A percentile compares a stretch with the other conserved stretches of the same genome.
Evolutionary conservation across 495 filamentous ascomycete species (phyloP).

Genomic region (Baudoinia panamericana): DNA sequence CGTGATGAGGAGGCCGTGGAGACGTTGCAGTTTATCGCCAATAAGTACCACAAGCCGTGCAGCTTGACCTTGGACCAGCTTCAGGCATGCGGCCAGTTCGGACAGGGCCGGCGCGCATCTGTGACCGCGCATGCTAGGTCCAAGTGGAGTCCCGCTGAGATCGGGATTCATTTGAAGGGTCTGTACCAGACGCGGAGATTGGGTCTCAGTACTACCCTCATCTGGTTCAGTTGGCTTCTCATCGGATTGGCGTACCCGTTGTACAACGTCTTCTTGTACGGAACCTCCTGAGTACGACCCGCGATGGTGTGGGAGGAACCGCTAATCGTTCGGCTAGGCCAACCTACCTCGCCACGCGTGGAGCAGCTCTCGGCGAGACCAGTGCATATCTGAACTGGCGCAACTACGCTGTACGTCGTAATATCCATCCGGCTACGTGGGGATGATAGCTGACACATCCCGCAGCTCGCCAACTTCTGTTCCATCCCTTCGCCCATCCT

Average conservation of each 20-base stretch:
- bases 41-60: constrained; percentile 49
- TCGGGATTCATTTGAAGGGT: constrained; percentile 44
- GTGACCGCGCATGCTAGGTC: constrained; percentile 15
- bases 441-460: no score
- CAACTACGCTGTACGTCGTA: constrained; percentile 63
- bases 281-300: no score
- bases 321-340: no score
- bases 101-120: constrained; percentile 1
- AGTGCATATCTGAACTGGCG: constrained; percentile 49
- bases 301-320: no score
- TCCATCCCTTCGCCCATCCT: constrained; percentile 53
- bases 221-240: constrained; percentile 41
- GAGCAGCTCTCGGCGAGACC: constrained; percentile 34
- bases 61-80: constrained; percentile 50
- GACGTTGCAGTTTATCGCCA: constrained; percentile 47
- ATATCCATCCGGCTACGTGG: no score
- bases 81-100: constrained; percentile 24
- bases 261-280: constrained; percentile 54
- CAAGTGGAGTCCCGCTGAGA: constrained; percentile 38
- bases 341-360: constrained; percentile 24
- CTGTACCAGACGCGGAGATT: constrained; percentile 51
- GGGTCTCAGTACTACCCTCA: constrained; percentile 45
- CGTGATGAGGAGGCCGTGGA: constrained; percentile 48
- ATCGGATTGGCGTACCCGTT: constrained; percentile 17
- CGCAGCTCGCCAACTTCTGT: constrained; percentile 48